Evolutionary conservation across 805 yeast genomes (phyloP).

Genomic region (Candida pini): DNA sequence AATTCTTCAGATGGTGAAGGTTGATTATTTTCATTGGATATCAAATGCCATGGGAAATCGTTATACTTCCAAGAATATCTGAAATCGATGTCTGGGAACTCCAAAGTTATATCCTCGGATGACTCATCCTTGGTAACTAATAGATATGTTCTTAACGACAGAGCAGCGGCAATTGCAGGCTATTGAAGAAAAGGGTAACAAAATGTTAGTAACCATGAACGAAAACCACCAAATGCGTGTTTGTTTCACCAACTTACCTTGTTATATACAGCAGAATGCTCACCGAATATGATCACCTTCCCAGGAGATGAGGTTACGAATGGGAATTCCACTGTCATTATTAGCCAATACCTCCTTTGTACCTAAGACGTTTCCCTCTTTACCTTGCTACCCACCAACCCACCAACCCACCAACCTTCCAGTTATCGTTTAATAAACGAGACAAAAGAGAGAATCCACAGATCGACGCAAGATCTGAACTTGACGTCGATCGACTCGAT

Average conservation of each 20-base stretch:
- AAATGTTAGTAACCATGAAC: no score
- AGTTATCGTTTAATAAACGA: no score
- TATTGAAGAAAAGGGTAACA: constrained; percentile 15
- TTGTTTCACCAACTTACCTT: no score
- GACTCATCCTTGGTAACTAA: constrained; percentile 46
- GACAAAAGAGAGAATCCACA: no score
- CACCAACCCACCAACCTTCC: no score
- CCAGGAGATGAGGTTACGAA: constrained; percentile 93
- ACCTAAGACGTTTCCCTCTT: no score
- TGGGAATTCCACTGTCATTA: constrained; percentile 31
- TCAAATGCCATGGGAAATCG: constrained; percentile 57
- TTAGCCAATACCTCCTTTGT: no score
- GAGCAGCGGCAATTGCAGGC: constrained; percentile 96
- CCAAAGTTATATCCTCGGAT: constrained; percentile 48
- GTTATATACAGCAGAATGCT: constrained; percentile 91
- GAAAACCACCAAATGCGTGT: no score
- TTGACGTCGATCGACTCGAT: no score
- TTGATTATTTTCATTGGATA: constrained; percentile 19
- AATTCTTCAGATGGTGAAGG: constrained; percentile 46
- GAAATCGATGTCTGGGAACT: constrained; percentile 80
- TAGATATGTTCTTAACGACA: constrained; percentile 78
- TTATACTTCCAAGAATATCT: constrained; percentile 54
- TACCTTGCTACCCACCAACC: no score
- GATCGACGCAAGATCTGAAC: no score
- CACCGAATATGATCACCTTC: constrained; percentile 92